Conservation (phyloP, 2,329 filamentous ascomycete genomes). For the Juglanconis juglandina region DNA sequence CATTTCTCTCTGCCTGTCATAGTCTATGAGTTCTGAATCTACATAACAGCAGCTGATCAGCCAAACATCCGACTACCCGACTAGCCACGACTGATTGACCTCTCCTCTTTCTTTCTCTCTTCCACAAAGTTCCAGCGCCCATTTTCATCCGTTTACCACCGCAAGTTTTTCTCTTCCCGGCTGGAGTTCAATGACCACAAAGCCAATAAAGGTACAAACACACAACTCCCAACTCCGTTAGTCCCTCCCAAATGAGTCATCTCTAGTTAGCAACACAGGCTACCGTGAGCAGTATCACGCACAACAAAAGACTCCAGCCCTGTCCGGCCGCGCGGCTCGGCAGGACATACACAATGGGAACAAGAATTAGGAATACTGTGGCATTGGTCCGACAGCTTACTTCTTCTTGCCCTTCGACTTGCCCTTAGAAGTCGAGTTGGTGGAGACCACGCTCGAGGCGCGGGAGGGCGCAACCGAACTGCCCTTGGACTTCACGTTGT, state of each 20-base stretch:
- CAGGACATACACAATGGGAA: background rate
- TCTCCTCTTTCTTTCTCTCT: too few species aligned
- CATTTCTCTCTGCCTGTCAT: conserved; percentile 2
- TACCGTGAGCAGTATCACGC: background rate
- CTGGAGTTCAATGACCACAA: background rate
- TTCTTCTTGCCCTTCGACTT: conserved; percentile 55
- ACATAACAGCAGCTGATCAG: background rate
- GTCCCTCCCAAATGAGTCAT: background rate
- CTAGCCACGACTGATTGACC: too few species aligned
- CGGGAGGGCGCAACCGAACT: conserved; percentile 76
- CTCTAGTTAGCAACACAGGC: background rate
- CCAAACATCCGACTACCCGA: background rate
- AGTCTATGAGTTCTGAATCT: conserved; percentile 8
- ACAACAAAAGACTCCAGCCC: background rate
- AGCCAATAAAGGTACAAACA: background rate
- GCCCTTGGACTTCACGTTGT: conserved; percentile 80
- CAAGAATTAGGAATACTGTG: background rate
- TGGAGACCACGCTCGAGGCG: conserved; percentile 83
- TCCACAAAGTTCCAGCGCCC: background rate
- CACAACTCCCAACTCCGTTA: conserved; percentile 13
- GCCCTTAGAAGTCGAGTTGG: conserved; percentile 49
- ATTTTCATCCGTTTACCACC: background rate
- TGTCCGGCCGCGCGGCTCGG: background rate
- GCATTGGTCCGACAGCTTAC: conserved; percentile 22
- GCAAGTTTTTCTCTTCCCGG: conserved; percentile 1